Evolutionary conservation across 495 filamentous ascomycete species (phyloP), one percentile per base, ranked within the genome.

Genomic region (Clavariopsis aquatica): DNA sequence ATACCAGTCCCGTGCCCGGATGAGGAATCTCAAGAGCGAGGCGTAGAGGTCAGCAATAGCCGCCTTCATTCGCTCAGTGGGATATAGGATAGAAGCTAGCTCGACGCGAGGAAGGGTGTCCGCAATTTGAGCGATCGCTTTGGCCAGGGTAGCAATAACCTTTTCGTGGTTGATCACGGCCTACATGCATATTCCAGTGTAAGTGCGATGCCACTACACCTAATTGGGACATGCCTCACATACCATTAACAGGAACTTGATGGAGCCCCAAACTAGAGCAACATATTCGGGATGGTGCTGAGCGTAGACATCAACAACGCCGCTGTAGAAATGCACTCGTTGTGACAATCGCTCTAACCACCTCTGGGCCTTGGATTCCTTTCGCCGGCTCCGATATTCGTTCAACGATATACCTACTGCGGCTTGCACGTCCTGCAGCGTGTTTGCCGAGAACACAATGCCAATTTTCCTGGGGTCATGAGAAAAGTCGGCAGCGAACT

Each of bases 51-150:
- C 17, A 0, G 69, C 62, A 2, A 80, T 67, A 10, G 66, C 65
- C 7, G 64, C 46, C 49, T 71, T 62, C 62, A 80, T 78, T 1
- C 13, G 2, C 19, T 73, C 57, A 9, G 74, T 78, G 0, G 77
- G 78, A 57, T 78, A 78, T 8, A 76, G 60, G 0, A 71, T 52
- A 0, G 64, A 13, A 13, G 41, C 23, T 12, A 80, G 52, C n/a
- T 80, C 67, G 10, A 61, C 58, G 17, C 68, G 67, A 10, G 76
- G 77, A 15, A 80, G 59, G 17, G 57, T 55, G 52, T 74, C 74
- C 19, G 69, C 77, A 34, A 80, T 74, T 1, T 47, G 19, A 31
- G 55, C 68, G 3, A 76, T 53, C 1, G 68, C 73, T 69, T 72
- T 73, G 20, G 68, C 53, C 20, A 75, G 57, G 26, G 67, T 29